Base-by-base conservation (phyloP, 1,284 basidiomycete species). In the Gomphus bonarii region DNA sequence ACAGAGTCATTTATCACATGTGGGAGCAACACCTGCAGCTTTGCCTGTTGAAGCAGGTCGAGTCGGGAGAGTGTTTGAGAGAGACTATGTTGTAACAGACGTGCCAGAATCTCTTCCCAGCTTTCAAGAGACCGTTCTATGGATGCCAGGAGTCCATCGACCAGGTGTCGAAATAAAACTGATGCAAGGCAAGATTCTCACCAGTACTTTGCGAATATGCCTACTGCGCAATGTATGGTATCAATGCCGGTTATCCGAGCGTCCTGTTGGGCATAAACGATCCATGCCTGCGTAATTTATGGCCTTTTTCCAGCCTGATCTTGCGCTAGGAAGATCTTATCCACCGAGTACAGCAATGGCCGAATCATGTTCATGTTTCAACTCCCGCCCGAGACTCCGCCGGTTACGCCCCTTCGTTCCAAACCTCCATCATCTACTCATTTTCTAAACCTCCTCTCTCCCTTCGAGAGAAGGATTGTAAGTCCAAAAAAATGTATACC, bases 1-100 rank as follows among this genome's bases (percentile, higher is more conserved):
- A 89, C 72, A 16, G 91, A 75, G 67, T 90, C 88, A 63, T 91
- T 88, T 3, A 87, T 75, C n/a, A 88, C 72, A 67, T 91, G 91
- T 11, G 86, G 84, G 31, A 90, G 66, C 36, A 81, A 72, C 6
- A 84, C 81, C 60, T 91, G 84, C 8, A 90, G 68, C 66, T 89
- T 88, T 30, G 87, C 88, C 64, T 88, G 84, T 61, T 89, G 83
- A 16, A 91, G 74, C 3, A 80, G 79, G 59, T 87, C 81, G 22
- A 90, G 74, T 8, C 72, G 73, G 20, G 83, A 68, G 14, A 84
- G 67, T 0, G 81, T 80, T 63, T 89, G 85, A 3, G 82, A 76
- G 6, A 90, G 72, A 5, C 82, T 74, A 61, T 83, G 78, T 0
- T 81, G 69, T 40, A 88, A 73, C 5, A 90, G 68, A 11, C 82